Evolutionary conservation across 306 rosid genomes (phyloP).

Genomic region (Trichosanthes cucumerina): DNA sequence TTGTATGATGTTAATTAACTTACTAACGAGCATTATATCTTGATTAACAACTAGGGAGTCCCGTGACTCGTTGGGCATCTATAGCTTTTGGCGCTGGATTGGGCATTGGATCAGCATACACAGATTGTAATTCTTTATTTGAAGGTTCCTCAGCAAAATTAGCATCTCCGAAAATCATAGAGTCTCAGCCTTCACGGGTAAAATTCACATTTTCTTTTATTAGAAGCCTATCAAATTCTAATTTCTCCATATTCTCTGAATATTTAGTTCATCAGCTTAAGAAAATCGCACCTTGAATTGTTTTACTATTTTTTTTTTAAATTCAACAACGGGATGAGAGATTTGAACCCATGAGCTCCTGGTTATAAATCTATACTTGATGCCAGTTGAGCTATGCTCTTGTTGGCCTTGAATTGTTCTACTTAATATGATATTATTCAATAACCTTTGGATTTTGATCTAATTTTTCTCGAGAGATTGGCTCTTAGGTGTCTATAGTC

Average conservation of each 20-base stretch:
- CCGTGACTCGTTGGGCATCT: constrained; percentile 80
- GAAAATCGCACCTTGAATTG: background rate
- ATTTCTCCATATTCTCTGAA: background rate
- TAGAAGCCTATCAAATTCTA: background rate
- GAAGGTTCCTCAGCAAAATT: constrained; percentile 47
- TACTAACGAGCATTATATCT: background rate
- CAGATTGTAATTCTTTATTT: constrained; percentile 56
- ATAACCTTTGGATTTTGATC: background rate
- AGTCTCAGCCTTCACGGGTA: constrained; percentile 38
- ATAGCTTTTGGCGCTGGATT: constrained; percentile 83
- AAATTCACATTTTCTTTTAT: background rate
- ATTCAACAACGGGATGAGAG: no score
- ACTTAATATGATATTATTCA: background rate
- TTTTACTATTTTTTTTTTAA: no score
- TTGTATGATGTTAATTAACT: background rate
- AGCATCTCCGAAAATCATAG: constrained; percentile 20
- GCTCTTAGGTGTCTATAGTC: background rate
- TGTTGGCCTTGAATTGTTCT: background rate
- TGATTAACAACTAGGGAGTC: constrained; percentile 49
- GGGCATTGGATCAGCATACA: constrained; percentile 78
- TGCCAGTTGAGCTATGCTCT: no score
- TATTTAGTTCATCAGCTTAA: background rate
- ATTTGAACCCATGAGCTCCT: no score
- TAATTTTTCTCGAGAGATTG: background rate
- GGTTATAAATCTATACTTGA: no score